These are phyloP conservation scores for Penicillium janthinellum DNA, from an alignment of 2,329 filamentous ascomycete genomes.

Conservation along the genomic window DNA sequence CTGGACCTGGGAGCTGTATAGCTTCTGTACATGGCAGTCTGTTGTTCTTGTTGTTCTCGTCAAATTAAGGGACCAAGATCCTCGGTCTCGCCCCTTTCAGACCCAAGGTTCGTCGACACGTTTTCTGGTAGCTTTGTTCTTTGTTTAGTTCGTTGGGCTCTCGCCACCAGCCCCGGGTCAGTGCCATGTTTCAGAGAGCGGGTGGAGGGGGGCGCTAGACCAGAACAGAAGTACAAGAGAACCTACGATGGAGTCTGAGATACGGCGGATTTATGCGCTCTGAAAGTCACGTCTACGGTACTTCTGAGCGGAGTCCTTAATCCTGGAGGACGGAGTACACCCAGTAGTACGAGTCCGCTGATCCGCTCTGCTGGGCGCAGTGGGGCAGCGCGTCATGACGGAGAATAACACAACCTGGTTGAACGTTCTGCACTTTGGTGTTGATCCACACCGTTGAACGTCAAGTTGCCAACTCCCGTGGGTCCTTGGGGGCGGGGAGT, in stretches of 20 bases:
- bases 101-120: background rate
- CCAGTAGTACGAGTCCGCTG: background rate
- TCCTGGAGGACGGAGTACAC: background rate
- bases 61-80: background rate
- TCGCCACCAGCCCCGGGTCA: background rate
- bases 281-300: too few relatives aligned
- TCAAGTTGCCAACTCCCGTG: background rate
- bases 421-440: background rate
- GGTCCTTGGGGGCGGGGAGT: background rate
- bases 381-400: background rate
- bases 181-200: conserved; percentile 1
- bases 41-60: background rate
- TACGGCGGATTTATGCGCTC: background rate
- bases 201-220: background rate
- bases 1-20: background rate
- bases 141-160: background rate
- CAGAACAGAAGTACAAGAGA: background rate
- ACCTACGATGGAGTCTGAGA: background rate
- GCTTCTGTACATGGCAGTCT: background rate
- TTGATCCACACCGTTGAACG: background rate
- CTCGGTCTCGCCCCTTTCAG: background rate
- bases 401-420: background rate
- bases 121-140: background rate
- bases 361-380: background rate
- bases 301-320: too few relatives aligned